Percentiles rank a stretch among this genome's conserved stretches.
Conservation (phyloP, 2,329 filamentous ascomycete genomes). For the Cladosporium sp. region DNA sequence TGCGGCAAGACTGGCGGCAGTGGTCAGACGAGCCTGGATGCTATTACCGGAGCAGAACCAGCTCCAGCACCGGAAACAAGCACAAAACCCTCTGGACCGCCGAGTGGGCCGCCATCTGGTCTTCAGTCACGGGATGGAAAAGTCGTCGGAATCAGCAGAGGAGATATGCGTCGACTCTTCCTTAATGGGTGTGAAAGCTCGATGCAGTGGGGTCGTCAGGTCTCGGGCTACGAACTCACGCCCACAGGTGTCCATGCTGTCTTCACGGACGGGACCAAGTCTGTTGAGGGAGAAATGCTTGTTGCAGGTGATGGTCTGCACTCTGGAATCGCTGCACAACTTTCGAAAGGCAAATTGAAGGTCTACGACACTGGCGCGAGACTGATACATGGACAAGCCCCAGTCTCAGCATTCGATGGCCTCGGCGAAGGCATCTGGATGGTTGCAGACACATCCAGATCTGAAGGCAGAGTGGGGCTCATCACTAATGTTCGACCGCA, state of each 20-base stretch:
- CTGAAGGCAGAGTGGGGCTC: constrained; percentile 47
- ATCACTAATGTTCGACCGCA: constrained; percentile 62
- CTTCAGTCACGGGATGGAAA: constrained; percentile 12
- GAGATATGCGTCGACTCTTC: constrained; percentile 60
- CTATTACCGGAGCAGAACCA: constrained; percentile 46
- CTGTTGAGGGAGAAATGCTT: constrained; percentile 55
- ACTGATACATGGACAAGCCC: constrained; percentile 63
- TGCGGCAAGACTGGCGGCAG: constrained; percentile 58
- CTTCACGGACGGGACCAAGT: constrained; percentile 59
- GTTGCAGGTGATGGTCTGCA: constrained; percentile 61
- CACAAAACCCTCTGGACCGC: constrained; percentile 14
- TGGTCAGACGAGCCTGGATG: constrained; percentile 51
- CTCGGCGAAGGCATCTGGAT: constrained; percentile 62
- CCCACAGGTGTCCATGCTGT: constrained; percentile 51
- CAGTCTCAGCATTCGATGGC: constrained; percentile 56
- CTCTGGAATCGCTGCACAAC: constrained; percentile 57
- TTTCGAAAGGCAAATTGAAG: constrained; percentile 55
- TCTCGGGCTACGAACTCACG: constrained; percentile 57
- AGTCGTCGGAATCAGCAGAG: constrained; percentile 55
- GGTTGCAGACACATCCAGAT: constrained; percentile 47
- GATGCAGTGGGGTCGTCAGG: constrained; percentile 54
- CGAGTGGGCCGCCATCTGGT: background rate
- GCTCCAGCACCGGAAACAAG: background rate
- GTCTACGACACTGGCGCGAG: constrained; percentile 61
- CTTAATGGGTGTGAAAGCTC: constrained; percentile 52